Evolutionary conservation across 768 basidiomycete genomes (phyloP), one percentile per base, ranked within the genome.

Genomic region (Xanthoconium stramineum): DNA sequence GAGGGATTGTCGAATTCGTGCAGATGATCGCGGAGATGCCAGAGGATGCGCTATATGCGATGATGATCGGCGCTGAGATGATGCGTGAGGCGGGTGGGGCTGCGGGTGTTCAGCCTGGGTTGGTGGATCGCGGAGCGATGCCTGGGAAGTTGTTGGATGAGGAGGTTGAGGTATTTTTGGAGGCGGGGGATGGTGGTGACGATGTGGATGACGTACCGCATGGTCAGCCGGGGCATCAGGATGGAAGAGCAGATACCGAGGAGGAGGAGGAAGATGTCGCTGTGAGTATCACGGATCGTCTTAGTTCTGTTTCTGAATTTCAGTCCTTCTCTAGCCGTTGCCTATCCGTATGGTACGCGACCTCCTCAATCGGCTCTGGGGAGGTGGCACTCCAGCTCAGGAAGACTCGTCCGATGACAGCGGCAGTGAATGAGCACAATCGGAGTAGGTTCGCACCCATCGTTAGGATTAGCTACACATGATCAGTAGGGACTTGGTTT

Each of bases 1-100:
- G 83, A 0, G 88, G 87, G 1, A 69, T 86, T n/a, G 70, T 83
- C 24, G 81, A 86, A 63, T 83, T 88, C 60, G 79, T 80, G 20
- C 81, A 84, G 66, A 70, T 78, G 65, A 73, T 81, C 39, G 81
- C 68, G 24, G 78, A 84, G 59, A 72, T 81, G 57, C 77, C 82
- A 5, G 78, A 81, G 42, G 84, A 85, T 40, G 78, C 75, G n/a
- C 58, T 89, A 54, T 78, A 86, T 47, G 83, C 84, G 52, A 50
- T 88, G 64, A 77, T 88, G 78, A 47, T 83, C 46, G 76, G 67
- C 28, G 74, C 77, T 11, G 79, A 72, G 37, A 71, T 74, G 67
- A 75, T 67, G 56, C 72, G 59, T 13, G 76, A 69, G 32, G 68
- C 35, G 42, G 74, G 33, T n/a, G 67, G 47, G 0, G 67, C 49